Percentiles rank a stretch among this genome's conserved stretches.
phyloP scores from a whole-genome alignment of 1,284 basidiomycete genomes.

The Trametes pubescens region DNA sequence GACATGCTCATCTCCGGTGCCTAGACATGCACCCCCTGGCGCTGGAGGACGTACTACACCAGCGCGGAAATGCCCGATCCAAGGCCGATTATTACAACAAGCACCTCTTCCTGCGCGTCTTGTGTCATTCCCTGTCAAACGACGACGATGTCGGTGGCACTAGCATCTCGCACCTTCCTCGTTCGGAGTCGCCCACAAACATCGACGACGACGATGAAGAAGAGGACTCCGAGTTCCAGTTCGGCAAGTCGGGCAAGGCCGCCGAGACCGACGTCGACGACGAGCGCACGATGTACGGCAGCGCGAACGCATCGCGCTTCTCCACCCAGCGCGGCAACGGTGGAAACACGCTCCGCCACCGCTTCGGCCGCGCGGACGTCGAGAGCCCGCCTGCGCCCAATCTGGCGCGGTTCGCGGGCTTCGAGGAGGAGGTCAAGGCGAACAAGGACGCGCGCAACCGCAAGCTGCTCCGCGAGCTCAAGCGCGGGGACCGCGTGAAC shows the following conservation, averaged over 20 bases:
- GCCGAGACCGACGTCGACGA: slow-evolving; percentile 32
- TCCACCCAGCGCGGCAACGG: slow-evolving; percentile 34
- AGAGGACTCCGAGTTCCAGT: slow-evolving; percentile 33
- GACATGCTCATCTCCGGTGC: neutral
- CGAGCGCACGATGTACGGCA: slow-evolving; percentile 42
- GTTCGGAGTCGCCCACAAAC: slow-evolving; percentile 52
- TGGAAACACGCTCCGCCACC: slow-evolving; percentile 22
- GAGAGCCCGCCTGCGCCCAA: slow-evolving; percentile 21
- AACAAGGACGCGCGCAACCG: slow-evolving; percentile 44
- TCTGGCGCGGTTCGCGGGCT: slow-evolving; percentile 18
- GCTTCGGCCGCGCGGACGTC: slow-evolving; percentile 32
- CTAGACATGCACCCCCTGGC: slow-evolving; percentile 74
- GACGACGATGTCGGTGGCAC: slow-evolving; percentile 35
- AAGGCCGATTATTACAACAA: slow-evolving; percentile 75
- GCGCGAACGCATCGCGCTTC: slow-evolving; percentile 37
- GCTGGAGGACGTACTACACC: slow-evolving; percentile 72
- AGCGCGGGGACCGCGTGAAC: slow-evolving; percentile 65
- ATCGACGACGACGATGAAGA: slow-evolving; percentile 39
- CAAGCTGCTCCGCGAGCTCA: slow-evolving; percentile 54
- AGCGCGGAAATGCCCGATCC: slow-evolving; percentile 60
- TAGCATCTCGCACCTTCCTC: slow-evolving; percentile 47
- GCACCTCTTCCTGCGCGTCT: slow-evolving; percentile 72
- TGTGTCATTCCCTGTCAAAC: slow-evolving; percentile 62
- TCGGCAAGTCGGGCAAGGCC: slow-evolving; percentile 26
- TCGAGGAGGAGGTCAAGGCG: slow-evolving; percentile 25